A percentile compares a stretch with the other conserved stretches of the same genome.
These are phyloP conservation scores for Rhizomucor pusillus DNA, from an alignment of 371 early-diverging fungal genomes.

Conservation along the genomic window DNA sequence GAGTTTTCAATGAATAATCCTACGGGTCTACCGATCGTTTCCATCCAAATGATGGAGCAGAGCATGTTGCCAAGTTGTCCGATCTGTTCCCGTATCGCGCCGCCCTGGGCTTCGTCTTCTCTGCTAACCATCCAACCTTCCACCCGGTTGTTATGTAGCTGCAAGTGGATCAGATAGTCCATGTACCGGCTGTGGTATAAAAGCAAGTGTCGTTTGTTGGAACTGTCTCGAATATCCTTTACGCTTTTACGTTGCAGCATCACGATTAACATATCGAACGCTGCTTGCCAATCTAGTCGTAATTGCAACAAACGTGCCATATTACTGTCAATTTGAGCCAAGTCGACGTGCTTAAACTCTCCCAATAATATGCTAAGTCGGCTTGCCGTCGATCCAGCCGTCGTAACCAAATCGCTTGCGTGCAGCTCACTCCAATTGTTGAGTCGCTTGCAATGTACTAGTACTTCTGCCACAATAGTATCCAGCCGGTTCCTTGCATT, in stretches of 20 bases:
- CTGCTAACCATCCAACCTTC: conserved; percentile 42
- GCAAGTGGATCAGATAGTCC: conserved; percentile 41
- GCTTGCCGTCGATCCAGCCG: conserved; percentile 9
- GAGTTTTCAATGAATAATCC: no score
- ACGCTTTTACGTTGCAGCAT: conserved; percentile 10
- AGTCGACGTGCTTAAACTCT: conserved; percentile 32
- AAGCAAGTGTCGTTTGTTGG: conserved; percentile 27
- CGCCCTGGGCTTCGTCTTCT: conserved; percentile 18
- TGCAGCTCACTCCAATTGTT: conserved; percentile 37
- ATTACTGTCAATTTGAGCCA: conserved; percentile 26
- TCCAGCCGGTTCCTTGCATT: conserved; percentile 32
- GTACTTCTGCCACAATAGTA: conserved; percentile 35
- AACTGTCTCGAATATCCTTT: conserved; percentile 24
- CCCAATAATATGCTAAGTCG: conserved; percentile 21
- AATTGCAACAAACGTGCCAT: conserved; percentile 20
- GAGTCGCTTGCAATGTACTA: conserved; percentile 24
- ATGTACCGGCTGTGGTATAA: conserved; percentile 32
- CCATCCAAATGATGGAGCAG: conserved; percentile 32
- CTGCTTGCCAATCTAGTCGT: conserved; percentile 28
- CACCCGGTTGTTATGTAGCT: conserved; percentile 10
- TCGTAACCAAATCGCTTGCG: conserved; percentile 8
- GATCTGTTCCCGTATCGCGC: conserved; percentile 35
- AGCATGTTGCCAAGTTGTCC: conserved; percentile 24
- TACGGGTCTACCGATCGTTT: background rate
- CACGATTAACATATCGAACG: conserved; percentile 21